Conservation (phyloP, 495 filamentous ascomycete genomes). For the Penicillium malachiteum region DNA sequence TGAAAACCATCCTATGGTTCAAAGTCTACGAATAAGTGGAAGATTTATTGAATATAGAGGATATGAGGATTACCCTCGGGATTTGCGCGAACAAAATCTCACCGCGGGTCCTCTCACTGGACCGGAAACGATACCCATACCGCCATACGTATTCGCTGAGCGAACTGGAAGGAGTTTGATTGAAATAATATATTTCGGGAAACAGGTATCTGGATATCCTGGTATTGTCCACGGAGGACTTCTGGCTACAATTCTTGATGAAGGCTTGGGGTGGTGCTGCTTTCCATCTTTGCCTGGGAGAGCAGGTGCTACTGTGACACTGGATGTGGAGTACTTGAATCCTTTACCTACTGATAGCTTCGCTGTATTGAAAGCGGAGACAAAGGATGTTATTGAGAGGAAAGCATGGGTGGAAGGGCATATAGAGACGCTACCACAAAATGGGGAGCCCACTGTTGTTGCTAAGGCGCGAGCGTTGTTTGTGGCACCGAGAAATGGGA, state of each 20-base stretch:
- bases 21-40: not conserved
- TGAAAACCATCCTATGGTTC: not conserved
- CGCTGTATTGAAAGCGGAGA: slow-evolving; percentile 72
- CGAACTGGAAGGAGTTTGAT: slow-evolving; percentile 23
- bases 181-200: slow-evolving; percentile 73
- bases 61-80: slow-evolving; percentile 72
- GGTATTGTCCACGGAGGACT: slow-evolving; percentile 88
- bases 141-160: slow-evolving; percentile 70
- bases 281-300: slow-evolving; percentile 82
- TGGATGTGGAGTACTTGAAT: slow-evolving; percentile 45
- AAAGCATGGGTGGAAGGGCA: slow-evolving; percentile 91
- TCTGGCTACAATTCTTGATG: slow-evolving; percentile 83
- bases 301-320: slow-evolving; percentile 80
- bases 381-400: slow-evolving; percentile 78
- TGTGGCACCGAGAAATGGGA: slow-evolving; percentile 59
- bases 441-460: slow-evolving; percentile 59
- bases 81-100: slow-evolving; percentile 64
- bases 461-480: slow-evolving; percentile 78
- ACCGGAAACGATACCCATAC: slow-evolving; percentile 68
- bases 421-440: slow-evolving; percentile 72
- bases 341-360: slow-evolving; percentile 69
- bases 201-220: slow-evolving; percentile 78
- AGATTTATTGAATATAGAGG: slow-evolving; percentile 54
- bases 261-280: slow-evolving; percentile 81
- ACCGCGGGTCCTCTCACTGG: slow-evolving; percentile 77